phyloP scores from a whole-genome alignment of 2,329 filamentous ascomycete species.

The Aaosphaeria pasadenensis region DNA sequence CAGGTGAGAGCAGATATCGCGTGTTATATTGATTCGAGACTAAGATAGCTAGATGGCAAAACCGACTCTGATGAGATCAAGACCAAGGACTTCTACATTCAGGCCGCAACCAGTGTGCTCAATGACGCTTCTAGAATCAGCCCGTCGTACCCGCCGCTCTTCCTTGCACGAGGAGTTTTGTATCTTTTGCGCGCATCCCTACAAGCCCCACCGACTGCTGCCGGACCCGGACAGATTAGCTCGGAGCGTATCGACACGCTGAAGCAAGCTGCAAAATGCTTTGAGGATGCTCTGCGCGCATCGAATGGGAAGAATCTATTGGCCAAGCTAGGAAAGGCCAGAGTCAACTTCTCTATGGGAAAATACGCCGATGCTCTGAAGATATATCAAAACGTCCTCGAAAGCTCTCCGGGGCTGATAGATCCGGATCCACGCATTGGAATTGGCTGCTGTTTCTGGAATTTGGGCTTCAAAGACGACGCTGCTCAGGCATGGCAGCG shows the following conservation, averaged over 20 bases:
- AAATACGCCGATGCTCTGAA: slow-evolving; percentile 81
- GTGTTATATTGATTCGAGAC: neutral
- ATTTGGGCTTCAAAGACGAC: slow-evolving; percentile 89
- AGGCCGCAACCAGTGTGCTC: slow-evolving; percentile 82
- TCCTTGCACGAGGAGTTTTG: slow-evolving; percentile 85
- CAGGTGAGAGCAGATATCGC: slow-evolving; percentile 38
- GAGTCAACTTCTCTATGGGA: slow-evolving; percentile 80
- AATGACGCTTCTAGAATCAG: slow-evolving; percentile 96
- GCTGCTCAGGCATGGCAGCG: slow-evolving; percentile 89
- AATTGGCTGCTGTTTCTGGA: slow-evolving; percentile 96
- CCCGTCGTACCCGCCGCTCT: slow-evolving; percentile 86
- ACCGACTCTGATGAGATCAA: slow-evolving; percentile 65
- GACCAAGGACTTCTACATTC: slow-evolving; percentile 91
- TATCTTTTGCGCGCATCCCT: slow-evolving; percentile 84
- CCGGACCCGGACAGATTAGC: slow-evolving; percentile 61
- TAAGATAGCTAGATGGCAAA: slow-evolving; percentile 31
- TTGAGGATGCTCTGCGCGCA: slow-evolving; percentile 86
- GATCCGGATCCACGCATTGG: slow-evolving; percentile 96
- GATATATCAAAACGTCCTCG: slow-evolving; percentile 81
- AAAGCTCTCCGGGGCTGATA: slow-evolving; percentile 79
- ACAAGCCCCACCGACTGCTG: slow-evolving; percentile 69
- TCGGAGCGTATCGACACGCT: slow-evolving; percentile 74
- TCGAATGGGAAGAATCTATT: slow-evolving; percentile 88
- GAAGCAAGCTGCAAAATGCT: slow-evolving; percentile 83
- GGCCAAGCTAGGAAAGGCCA: slow-evolving; percentile 84